These are phyloP conservation scores for Artemisia annua DNA, from an alignment of 129 eudicot genomes.

Conservation along the genomic window DNA sequence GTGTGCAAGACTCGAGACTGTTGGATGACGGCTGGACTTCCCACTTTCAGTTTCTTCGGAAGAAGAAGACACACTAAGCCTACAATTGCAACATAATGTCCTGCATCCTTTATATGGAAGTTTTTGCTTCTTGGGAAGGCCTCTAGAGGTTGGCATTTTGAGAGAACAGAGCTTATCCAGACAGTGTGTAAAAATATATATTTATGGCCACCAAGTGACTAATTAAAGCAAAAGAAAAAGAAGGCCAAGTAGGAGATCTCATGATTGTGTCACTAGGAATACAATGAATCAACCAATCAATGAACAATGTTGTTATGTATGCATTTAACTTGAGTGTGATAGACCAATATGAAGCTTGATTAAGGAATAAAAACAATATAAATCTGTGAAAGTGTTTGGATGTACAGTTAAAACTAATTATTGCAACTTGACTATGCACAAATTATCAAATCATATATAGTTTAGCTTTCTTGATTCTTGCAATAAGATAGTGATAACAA, in stretches of 20 bases:
- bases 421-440: background rate
- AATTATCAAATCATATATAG: background rate
- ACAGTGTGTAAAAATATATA: constrained; percentile 44
- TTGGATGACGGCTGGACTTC: constrained; percentile 39
- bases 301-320: constrained; percentile 22
- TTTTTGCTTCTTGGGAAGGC: constrained; percentile 51
- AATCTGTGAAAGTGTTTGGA: constrained; percentile 4
- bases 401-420: background rate
- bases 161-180: constrained; percentile 34
- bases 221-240: constrained; percentile 45
- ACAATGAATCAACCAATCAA: constrained; percentile 25
- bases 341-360: constrained; percentile 16
- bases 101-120: constrained; percentile 60
- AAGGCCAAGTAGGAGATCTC: constrained; percentile 48
- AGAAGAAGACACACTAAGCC: constrained; percentile 79
- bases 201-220: constrained; percentile 38
- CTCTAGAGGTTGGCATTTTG: constrained; percentile 61
- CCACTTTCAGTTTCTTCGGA: constrained; percentile 51
- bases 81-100: constrained; percentile 73
- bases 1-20: constrained; percentile 70
- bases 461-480: background rate
- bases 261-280: constrained; percentile 55
- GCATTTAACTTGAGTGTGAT: constrained; percentile 26
- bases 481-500: background rate
- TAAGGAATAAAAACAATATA: background rate